Evolutionary conservation across 352 stramenopile species (phyloP).

Genomic region (Phytophthora sansomeana): DNA sequence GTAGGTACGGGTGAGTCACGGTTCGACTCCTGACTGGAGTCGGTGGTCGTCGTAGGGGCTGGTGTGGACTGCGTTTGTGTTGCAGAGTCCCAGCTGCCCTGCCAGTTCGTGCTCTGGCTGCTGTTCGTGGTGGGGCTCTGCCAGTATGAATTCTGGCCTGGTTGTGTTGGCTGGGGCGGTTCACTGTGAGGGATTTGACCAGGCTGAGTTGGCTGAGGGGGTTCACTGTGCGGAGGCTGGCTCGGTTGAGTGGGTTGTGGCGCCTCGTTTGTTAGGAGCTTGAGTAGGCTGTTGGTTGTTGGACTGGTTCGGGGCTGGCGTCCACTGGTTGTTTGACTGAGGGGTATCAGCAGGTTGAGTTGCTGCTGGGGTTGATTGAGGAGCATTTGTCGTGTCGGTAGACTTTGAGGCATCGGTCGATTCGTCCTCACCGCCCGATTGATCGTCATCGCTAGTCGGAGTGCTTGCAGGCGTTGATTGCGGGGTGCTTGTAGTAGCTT

Average conservation of each 20-base stretch:
- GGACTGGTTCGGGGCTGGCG: conserved; percentile 8
- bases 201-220: conserved; percentile 13
- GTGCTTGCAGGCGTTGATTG: conserved; percentile 12
- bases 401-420: background rate
- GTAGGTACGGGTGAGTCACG: conserved; percentile 18
- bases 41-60: conserved; percentile 8
- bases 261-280: conserved; percentile 17
- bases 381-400: conserved; percentile 9
- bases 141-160: conserved; percentile 14
- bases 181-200: conserved; percentile 10
- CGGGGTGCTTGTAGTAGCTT: background rate
- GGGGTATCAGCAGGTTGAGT: conserved; percentile 1
- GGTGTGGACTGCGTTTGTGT: conserved; percentile 17
- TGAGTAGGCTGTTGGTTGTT: conserved; percentile 22
- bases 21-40: conserved; percentile 23
- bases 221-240: conserved; percentile 9
- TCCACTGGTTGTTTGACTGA: conserved; percentile 26
- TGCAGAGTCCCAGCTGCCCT: conserved; percentile 6
- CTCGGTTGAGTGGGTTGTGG: conserved; percentile 14
- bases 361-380: conserved; percentile 11
- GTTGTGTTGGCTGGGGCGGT: conserved; percentile 18
- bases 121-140: conserved; percentile 12
- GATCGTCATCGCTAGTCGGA: background rate
- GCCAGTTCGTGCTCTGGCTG: conserved; percentile 14
- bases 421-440: conserved; percentile 19